Conservation (phyloP, 805 yeast genomes). For the Tetrapisispora fleetii region DNA sequence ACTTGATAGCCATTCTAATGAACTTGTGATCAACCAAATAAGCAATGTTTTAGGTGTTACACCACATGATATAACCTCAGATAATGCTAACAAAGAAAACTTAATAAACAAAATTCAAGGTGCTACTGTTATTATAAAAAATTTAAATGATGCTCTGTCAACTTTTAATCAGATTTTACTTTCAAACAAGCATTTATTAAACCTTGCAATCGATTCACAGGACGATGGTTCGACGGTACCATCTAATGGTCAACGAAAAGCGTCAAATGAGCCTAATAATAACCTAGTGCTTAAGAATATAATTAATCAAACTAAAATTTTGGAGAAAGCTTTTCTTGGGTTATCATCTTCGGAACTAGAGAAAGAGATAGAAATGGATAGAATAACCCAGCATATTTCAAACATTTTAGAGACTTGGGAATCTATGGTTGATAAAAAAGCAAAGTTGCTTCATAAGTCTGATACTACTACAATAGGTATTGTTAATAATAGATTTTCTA, state of each 20-base stretch:
- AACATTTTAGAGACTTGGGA: background rate
- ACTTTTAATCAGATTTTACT: background rate
- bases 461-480: background rate
- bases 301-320: background rate
- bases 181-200: background rate
- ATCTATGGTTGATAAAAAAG: background rate
- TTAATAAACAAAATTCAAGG: background rate
- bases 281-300: background rate
- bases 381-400: background rate
- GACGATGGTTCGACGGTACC: background rate
- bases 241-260: no score
- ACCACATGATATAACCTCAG: background rate
- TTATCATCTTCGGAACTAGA: background rate
- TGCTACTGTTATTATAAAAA: background rate
- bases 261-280: no score
- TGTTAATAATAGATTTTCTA: conserved; percentile 3
- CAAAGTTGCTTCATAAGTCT: background rate
- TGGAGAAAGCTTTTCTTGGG: background rate
- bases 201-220: background rate
- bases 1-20: background rate
- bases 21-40: background rate
- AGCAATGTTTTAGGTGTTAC: background rate
- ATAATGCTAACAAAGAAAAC: background rate
- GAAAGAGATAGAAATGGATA: background rate
- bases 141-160: background rate